phyloP scores from a whole-genome alignment of 768 basidiomycete genomes.

The button mushroom (Agaricus bisporus) region DNA sequence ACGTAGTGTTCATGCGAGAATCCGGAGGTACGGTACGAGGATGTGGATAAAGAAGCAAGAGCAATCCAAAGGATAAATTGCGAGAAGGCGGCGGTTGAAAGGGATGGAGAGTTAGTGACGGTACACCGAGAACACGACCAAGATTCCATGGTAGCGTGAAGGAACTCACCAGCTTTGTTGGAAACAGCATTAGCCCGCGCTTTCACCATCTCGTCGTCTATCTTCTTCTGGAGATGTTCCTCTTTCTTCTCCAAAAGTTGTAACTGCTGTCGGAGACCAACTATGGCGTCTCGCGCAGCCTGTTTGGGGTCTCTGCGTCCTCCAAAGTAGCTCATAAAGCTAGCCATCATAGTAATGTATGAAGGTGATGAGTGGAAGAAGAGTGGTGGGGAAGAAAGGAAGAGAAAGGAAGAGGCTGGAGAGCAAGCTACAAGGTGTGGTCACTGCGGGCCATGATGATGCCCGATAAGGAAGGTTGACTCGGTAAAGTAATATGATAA shows the following conservation, averaged over 20 bases:
- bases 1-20: neutral
- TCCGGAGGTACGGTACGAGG: neutral
- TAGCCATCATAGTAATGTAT: slow-evolving; percentile 50
- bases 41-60: neutral
- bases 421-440: neutral
- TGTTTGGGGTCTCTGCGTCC: slow-evolving; percentile 78
- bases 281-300: slow-evolving; percentile 88
- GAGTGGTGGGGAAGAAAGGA: slow-evolving; percentile 4
- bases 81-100: neutral
- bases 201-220: slow-evolving; percentile 89
- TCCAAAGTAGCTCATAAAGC: slow-evolving; percentile 86
- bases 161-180: slow-evolving; percentile 81
- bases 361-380: slow-evolving; percentile 5
- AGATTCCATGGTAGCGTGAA: neutral
- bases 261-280: slow-evolving; percentile 86
- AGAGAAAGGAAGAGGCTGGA: slow-evolving; percentile 4
- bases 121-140: neutral
- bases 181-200: slow-evolving; percentile 89
- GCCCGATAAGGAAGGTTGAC: slow-evolving; percentile 21
- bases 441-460: slow-evolving; percentile 9
- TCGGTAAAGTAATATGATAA: neutral
- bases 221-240: slow-evolving; percentile 93
- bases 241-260: slow-evolving; percentile 99
- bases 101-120: neutral
- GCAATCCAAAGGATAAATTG: neutral